Evolutionary conservation across 352 stramenopile genomes (phyloP).

Genomic region (Pythium aquatile): DNA sequence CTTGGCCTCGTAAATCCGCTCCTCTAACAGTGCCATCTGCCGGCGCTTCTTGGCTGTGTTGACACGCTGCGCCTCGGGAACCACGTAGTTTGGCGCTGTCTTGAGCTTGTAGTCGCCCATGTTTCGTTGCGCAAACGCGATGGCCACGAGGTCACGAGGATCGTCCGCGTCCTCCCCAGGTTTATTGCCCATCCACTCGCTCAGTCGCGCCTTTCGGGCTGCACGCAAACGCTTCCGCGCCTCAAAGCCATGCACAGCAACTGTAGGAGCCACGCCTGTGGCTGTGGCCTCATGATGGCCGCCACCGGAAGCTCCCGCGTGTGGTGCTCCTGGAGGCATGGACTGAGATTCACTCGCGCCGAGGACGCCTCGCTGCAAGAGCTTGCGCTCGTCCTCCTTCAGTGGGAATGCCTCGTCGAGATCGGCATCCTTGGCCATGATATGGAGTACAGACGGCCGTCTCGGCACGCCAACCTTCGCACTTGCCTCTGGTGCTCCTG

Average conservation of each 20-base stretch:
- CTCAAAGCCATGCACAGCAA: constrained; percentile 73
- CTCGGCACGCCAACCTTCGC: constrained; percentile 9
- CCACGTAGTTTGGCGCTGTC: constrained; percentile 80
- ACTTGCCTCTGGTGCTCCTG: neutral
- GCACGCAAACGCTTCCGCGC: constrained; percentile 73
- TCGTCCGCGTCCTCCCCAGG: constrained; percentile 90
- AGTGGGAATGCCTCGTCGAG: constrained; percentile 54
- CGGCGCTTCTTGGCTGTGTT: constrained; percentile 88
- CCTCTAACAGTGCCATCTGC: constrained; percentile 86
- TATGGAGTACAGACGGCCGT: constrained; percentile 59
- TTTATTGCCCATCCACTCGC: constrained; percentile 65
- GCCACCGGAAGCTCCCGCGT: constrained; percentile 2
- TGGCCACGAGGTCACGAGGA: constrained; percentile 86
- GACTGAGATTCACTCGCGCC: neutral
- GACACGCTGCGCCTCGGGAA: constrained; percentile 86
- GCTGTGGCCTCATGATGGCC: constrained; percentile 12
- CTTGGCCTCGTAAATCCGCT: constrained; percentile 75
- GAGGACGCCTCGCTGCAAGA: constrained; percentile 28
- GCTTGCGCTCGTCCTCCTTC: constrained; percentile 56
- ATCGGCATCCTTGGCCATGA: constrained; percentile 52
- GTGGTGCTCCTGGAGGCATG: constrained; percentile 2
- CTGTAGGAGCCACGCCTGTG: constrained; percentile 8
- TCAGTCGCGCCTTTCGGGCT: constrained; percentile 64
- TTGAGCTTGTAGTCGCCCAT: constrained; percentile 94
- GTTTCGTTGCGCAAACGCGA: constrained; percentile 83